Evolutionary conservation across 106 monocot genomes (phyloP), one percentile per base, ranked within the genome.

Genomic region (Gastrodia elata): DNA sequence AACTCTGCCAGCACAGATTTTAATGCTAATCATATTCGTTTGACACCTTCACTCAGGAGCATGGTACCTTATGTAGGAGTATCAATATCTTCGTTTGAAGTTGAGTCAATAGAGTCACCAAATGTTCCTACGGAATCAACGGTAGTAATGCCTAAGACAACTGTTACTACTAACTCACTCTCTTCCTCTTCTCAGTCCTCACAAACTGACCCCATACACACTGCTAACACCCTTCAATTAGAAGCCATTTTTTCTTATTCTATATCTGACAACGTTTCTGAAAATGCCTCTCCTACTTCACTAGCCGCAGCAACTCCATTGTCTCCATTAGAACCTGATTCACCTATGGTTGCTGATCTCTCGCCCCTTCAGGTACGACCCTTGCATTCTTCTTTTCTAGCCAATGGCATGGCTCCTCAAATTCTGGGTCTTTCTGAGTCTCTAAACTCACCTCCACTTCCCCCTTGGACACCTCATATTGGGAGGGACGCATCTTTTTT

Each of bases 11-110:
- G 56, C 38, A 67, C 82, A 72, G 32, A 68, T 39, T 76, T 84
- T 75, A 65, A 77, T 86, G 77, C 79, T 61, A 58, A 48, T 69
- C 68, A 48, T 69, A 34, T 77, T 37, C 65, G 81, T 55, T 24
- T 65, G 0, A 83, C 71, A 71, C 59, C 78, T 72, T 35, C 65
- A 35, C 83, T 75, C 39, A 55, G 72, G 68, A 75, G 76, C 69
- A 40, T 41, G 68, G 68, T 57, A 68, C 68, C 38, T 38, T 68
- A 6, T 13, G 24, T 10, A 38, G 38, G 5, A 68, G 39, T 9
- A 0, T 38, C 68, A 6, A 32, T 9, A 26, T 58, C 18, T 6
- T 39, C 8, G n/a, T 13, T 6, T 22, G 68, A 68, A 68, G 68
- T 16, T 39, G 30, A 68, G 22, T 20, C 32, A 11, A 14, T 2